A percentile compares a stretch with the other conserved stretches of the same genome.
phyloP scores from a whole-genome alignment of 2,329 filamentous ascomycete genomes.

The Fusarium xylarioides region DNA sequence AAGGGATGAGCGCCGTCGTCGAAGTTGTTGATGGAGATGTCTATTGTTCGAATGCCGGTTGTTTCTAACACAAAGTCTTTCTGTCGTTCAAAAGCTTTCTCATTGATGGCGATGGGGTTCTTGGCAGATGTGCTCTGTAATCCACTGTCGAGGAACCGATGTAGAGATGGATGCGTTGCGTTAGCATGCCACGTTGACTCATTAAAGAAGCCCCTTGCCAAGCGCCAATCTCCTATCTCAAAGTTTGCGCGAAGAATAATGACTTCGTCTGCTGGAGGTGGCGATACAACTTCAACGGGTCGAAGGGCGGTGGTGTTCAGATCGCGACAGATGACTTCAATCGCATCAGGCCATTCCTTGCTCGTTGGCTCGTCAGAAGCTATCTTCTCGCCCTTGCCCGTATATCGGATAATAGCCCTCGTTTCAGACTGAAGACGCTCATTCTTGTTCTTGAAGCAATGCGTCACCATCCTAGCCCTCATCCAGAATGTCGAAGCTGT shows the following conservation, averaged over 20 bases:
- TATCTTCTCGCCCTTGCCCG: neutral
- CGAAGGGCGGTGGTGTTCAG: slow-evolving; percentile 60
- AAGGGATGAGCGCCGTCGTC: slow-evolving; percentile 58
- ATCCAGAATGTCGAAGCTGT: slow-evolving; percentile 68
- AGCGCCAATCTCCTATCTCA: slow-evolving; percentile 62
- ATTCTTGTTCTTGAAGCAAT: slow-evolving; percentile 50
- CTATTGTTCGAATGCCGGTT: slow-evolving; percentile 61
- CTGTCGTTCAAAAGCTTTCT: slow-evolving; percentile 40
- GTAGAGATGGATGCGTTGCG: slow-evolving; percentile 47
- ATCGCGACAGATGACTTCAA: slow-evolving; percentile 61
- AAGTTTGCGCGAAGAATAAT: slow-evolving; percentile 62
- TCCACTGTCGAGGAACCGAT: slow-evolving; percentile 46
- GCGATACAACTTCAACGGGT: slow-evolving; percentile 47
- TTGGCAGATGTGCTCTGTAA: slow-evolving; percentile 20
- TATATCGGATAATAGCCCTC: slow-evolving; percentile 46
- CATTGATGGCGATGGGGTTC: slow-evolving; percentile 42
- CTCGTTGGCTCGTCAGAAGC: slow-evolving; percentile 46
- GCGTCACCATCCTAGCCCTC: slow-evolving; percentile 59
- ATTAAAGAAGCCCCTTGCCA: slow-evolving; percentile 65
- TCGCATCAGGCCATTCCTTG: slow-evolving; percentile 59
- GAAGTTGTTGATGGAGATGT: slow-evolving; percentile 67
- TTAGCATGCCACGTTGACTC: slow-evolving; percentile 58
- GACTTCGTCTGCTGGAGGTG: slow-evolving; percentile 51
- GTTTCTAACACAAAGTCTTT: slow-evolving; percentile 59
- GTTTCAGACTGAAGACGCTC: slow-evolving; percentile 44